Base-by-base conservation (phyloP, 495 filamentous ascomycete genomes). In the Trypethelium eluteriae region DNA sequence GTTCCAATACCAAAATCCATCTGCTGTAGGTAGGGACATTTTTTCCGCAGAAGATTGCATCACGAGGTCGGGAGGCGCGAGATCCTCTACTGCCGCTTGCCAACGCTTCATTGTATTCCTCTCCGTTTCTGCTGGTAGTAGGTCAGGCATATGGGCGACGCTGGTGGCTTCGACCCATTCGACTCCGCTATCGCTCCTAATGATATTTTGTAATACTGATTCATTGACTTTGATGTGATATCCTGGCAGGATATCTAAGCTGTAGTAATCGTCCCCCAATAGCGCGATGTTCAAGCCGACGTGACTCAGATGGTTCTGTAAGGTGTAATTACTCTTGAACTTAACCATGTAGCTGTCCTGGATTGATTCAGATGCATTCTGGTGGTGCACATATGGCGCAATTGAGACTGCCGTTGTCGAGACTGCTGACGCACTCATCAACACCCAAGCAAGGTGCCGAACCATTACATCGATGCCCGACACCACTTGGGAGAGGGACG, bases 281-380 rank as follows among this genome's bases (percentile, higher is more conserved):
- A 53, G 18, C 11, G 49, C 11, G 18, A 18, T 53, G 18, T 53
- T 53, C 12, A 25, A 5, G 11, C 49, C 49, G 18, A 53, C 18
- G 5, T 14, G 18, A 14, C n/a, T 14, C 5, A 53, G n/a, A 18
- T 53, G 49, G 49, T 53, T n/a, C 49, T 53, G 49, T 18, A 53
- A 0, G 16, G 49, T 53, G 16, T 53, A n/a, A 53, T 53, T 25
- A 53, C 18, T n/a, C 18, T 53, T 53, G 5, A 53, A 53, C n/a
- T 53, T 53, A n/a, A 53, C 49, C 49, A 53, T 53, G 16, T 53
- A 53, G 49, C 49, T 53, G 18, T 53, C n/a, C n/a, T 9, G 49
- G 16, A 53, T n/a, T 25, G 18, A 14, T 25, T 16, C 11, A 53
- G 49, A 53, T 18, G 49, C 11, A 53, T 53, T 18, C 11, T 25